Conservation (phyloP, 345 rosid genomes). For the Barbarea vulgaris region DNA sequence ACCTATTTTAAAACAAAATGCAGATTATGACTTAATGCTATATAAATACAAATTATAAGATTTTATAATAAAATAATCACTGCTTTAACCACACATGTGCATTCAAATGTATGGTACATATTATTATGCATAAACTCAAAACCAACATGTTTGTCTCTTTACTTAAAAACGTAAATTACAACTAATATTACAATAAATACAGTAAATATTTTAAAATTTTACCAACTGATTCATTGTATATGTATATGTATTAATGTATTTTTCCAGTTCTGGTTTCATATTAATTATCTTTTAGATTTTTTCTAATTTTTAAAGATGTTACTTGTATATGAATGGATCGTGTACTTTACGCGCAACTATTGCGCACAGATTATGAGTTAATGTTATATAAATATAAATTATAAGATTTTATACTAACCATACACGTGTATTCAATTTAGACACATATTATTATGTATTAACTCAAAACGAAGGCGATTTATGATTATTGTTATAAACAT, state of each 20-base stretch:
- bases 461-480: too few species aligned
- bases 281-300: too few species aligned
- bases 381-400: background rate
- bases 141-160: background rate
- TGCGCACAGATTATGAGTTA: too few species aligned
- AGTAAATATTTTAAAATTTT: too few species aligned
- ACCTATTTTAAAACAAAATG: too few species aligned
- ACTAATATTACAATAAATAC: background rate
- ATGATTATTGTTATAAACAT: too few species aligned
- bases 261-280: too few species aligned
- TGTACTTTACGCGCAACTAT: background rate
- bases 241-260: background rate
- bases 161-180: background rate
- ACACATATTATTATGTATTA: too few species aligned
- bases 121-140: background rate
- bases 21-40: too few species aligned
- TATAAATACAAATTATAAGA: background rate
- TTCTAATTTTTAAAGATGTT: slow-evolving; percentile 7
- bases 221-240: background rate
- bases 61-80: background rate
- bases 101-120: background rate
- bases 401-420: background rate
- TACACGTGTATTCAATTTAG: too few species aligned
- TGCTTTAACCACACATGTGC: background rate
- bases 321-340: background rate